These are phyloP conservation scores for Populus euphratica DNA, from an alignment of 345 rosid genomes.

Conservation along the genomic window DNA sequence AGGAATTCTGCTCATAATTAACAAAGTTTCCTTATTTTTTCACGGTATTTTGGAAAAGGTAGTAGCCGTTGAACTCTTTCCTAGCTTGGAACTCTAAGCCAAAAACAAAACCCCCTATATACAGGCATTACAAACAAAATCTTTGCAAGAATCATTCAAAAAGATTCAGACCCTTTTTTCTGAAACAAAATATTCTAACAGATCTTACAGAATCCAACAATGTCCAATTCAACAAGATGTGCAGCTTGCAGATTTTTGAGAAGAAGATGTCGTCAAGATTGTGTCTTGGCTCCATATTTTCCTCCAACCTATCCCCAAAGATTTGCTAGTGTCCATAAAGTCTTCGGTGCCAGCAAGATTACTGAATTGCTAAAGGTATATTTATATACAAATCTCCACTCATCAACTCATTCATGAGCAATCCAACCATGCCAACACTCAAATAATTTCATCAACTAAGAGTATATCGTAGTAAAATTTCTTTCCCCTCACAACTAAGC, in stretches of 20 bases:
- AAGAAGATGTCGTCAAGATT: slow-evolving; percentile 27
- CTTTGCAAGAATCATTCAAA: neutral
- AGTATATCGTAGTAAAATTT: neutral
- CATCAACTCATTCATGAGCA: neutral
- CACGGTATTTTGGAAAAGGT: neutral
- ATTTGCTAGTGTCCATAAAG: slow-evolving; percentile 21
- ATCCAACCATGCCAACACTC: neutral
- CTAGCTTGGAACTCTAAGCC: neutral
- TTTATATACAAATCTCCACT: neutral
- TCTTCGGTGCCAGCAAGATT: slow-evolving; percentile 35
- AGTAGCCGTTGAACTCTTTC: neutral
- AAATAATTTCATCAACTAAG: neutral
- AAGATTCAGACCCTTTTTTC: neutral
- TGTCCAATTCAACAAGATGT: slow-evolving; percentile 17
- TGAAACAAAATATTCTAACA: neutral
- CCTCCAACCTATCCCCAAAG: slow-evolving; percentile 25
- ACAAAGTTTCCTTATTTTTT: neutral
- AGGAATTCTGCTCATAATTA: neutral
- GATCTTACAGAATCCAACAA: neutral
- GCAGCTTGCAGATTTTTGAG: slow-evolving; percentile 32
- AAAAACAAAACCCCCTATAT: neutral
- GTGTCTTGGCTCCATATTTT: slow-evolving; percentile 32
- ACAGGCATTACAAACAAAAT: neutral
- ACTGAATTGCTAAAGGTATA: slow-evolving; percentile 28
- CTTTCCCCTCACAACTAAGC: neutral